Evolutionary conservation across 371 early-diverging fungal genomes (phyloP).

Genomic region (Amoeboaphelidium protococcarum): DNA sequence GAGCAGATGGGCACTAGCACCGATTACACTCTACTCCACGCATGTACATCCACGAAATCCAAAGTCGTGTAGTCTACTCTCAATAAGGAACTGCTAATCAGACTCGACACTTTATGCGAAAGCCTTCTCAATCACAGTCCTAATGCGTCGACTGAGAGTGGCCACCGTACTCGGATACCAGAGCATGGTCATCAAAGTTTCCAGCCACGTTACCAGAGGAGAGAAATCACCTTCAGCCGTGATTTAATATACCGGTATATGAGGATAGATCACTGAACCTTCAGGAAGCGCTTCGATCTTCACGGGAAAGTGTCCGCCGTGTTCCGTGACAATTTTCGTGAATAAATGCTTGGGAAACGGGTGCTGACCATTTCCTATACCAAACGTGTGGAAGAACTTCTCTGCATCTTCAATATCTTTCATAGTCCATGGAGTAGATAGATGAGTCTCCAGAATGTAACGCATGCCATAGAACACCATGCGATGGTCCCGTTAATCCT

Average conservation of each 20-base stretch:
- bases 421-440: constrained; percentile 28
- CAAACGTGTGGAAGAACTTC: constrained; percentile 35
- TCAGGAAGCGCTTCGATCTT: constrained; percentile 39
- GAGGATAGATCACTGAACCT: constrained; percentile 42
- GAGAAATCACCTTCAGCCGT: constrained; percentile 35
- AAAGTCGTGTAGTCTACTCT: constrained; percentile 49
- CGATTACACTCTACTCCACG: constrained; percentile 55
- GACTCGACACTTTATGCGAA: constrained; percentile 33
- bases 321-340: constrained; percentile 31
- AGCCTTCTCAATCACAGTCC: constrained; percentile 20
- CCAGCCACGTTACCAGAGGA: constrained; percentile 45
- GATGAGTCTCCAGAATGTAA: constrained; percentile 39
- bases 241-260: constrained; percentile 44
- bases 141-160: constrained; percentile 35
- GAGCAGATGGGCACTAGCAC: constrained; percentile 49
- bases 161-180: constrained; percentile 68
- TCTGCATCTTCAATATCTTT: constrained; percentile 30
- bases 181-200: constrained; percentile 44
- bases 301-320: constrained; percentile 51
- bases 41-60: constrained; percentile 63
- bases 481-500: constrained; percentile 30
- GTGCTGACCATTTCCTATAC: constrained; percentile 23
- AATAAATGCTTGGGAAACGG: constrained; percentile 53
- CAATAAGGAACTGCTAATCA: constrained; percentile 14
- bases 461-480: constrained; percentile 53